Conservation (phyloP, 805 yeast genomes). For the Candida rishiriensis region DNA sequence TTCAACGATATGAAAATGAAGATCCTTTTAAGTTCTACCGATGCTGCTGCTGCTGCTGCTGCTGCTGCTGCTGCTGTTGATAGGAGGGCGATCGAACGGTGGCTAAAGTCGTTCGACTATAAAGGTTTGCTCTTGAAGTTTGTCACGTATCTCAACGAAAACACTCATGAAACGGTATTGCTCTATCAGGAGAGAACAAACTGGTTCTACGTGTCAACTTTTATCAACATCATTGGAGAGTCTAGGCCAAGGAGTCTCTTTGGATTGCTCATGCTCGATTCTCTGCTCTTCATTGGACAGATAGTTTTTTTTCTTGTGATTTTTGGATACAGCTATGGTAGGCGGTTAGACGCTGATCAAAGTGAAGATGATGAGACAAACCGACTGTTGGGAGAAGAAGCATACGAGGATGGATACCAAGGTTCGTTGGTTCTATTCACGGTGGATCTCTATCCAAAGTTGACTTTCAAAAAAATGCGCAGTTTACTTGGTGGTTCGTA, state of each 20-base stretch:
- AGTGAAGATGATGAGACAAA: not conserved
- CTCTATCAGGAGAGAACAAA: constrained; percentile 12
- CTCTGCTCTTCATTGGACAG: constrained; percentile 16
- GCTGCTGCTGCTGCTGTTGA: no score
- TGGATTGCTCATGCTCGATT: constrained; percentile 18
- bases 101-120: no score
- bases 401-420: constrained; percentile 8
- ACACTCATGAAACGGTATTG: constrained; percentile 10
- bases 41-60: no score
- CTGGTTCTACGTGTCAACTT: constrained; percentile 17
- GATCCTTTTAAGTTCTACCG: not conserved
- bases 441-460: constrained; percentile 7
- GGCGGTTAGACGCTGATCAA: not conserved
- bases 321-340: constrained; percentile 5
- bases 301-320: constrained; percentile 12
- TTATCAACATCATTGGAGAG: constrained; percentile 28
- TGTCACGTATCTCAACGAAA: constrained; percentile 10
- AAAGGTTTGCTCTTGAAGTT: not conserved
- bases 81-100: no score
- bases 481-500: not conserved
- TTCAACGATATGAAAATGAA: not conserved
- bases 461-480: not conserved
- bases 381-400: not conserved
- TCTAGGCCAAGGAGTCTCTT: constrained; percentile 4
- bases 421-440: constrained; percentile 4